Evolutionary conservation across 2,329 filamentous ascomycete species (phyloP).

Genomic region (Periglandula ipomoeae): DNA sequence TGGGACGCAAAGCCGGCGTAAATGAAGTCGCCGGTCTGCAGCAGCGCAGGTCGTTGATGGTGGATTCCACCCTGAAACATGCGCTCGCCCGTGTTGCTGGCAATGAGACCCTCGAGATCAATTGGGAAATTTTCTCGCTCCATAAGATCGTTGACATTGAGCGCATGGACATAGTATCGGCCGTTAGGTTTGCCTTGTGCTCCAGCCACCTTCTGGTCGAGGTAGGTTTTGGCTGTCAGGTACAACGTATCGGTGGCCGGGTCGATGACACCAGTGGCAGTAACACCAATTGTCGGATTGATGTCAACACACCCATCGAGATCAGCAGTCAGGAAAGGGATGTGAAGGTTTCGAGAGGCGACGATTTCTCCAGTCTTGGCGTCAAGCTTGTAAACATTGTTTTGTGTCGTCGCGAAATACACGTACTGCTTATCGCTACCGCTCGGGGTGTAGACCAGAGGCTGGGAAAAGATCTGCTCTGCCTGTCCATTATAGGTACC

Average conservation of each 20-base stretch:
- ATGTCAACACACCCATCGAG: slow-evolving; percentile 39
- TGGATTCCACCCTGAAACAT: slow-evolving; percentile 44
- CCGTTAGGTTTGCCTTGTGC: slow-evolving; percentile 25
- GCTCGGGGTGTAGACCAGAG: slow-evolving; percentile 38
- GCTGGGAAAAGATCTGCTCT: slow-evolving; percentile 46
- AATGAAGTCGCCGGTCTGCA: slow-evolving; percentile 35
- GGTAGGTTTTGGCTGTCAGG: slow-evolving; percentile 34
- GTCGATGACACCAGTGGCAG: slow-evolving; percentile 37
- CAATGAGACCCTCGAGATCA: slow-evolving; percentile 34
- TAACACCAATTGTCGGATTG: slow-evolving; percentile 36
- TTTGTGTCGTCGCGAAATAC: slow-evolving; percentile 47
- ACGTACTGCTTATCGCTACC: slow-evolving; percentile 40
- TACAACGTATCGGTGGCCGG: slow-evolving; percentile 34
- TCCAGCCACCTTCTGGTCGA: slow-evolving; percentile 20
- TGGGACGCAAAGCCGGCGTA: slow-evolving; percentile 46
- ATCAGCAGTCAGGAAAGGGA: slow-evolving; percentile 40
- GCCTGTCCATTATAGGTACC: slow-evolving; percentile 38
- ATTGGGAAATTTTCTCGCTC: slow-evolving; percentile 36
- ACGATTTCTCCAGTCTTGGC: slow-evolving; percentile 44
- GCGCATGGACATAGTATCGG: slow-evolving; percentile 28
- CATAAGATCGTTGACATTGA: slow-evolving; percentile 27
- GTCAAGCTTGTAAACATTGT: slow-evolving; percentile 48
- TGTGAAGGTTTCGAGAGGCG: slow-evolving; percentile 35
- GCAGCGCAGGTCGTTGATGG: slow-evolving; percentile 40
- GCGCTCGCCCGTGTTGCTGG: slow-evolving; percentile 36